Evolutionary conservation across 805 yeast species (phyloP).

Genomic region (Kodamaea restingae): DNA sequence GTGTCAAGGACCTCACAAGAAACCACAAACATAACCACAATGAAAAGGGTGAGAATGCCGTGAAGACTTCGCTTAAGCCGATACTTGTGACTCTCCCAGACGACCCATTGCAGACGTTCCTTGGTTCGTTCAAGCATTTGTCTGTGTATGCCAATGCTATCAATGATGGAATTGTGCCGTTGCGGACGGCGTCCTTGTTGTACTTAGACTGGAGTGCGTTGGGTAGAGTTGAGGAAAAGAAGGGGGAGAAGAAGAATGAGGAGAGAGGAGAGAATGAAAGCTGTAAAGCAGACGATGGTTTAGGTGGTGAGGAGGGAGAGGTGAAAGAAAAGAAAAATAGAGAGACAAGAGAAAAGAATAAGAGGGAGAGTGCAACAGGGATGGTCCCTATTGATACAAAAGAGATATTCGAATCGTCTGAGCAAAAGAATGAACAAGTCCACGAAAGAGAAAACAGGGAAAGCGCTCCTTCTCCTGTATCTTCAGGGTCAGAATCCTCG

Average conservation of each 20-base stretch:
- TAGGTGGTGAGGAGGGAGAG: neutral
- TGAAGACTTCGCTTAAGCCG: conserved; percentile 25
- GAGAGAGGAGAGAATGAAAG: neutral
- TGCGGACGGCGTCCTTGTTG: conserved; percentile 39
- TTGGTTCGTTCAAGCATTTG: conserved; percentile 28
- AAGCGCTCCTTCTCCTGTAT: no score
- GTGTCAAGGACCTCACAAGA: conserved; percentile 15
- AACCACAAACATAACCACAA: conserved; percentile 10
- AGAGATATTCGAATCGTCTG: no score
- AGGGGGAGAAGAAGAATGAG: conserved; percentile 5
- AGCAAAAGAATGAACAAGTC: no score
- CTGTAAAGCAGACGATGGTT: no score
- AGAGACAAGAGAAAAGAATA: neutral
- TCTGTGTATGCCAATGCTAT: conserved; percentile 43
- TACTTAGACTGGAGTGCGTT: conserved; percentile 42
- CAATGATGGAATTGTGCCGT: conserved; percentile 45
- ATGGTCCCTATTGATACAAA: neutral
- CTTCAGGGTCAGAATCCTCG: no score
- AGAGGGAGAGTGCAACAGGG: no score
- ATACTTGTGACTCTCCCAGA: conserved; percentile 38
- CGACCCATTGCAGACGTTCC: conserved; percentile 32
- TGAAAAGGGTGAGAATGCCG: conserved; percentile 1
- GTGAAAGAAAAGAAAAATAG: neutral
- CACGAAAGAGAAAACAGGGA: no score
- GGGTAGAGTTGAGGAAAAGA: conserved; percentile 28